Conservation (phyloP, 2,329 filamentous ascomycete species). For the Phoma sp. region DNA sequence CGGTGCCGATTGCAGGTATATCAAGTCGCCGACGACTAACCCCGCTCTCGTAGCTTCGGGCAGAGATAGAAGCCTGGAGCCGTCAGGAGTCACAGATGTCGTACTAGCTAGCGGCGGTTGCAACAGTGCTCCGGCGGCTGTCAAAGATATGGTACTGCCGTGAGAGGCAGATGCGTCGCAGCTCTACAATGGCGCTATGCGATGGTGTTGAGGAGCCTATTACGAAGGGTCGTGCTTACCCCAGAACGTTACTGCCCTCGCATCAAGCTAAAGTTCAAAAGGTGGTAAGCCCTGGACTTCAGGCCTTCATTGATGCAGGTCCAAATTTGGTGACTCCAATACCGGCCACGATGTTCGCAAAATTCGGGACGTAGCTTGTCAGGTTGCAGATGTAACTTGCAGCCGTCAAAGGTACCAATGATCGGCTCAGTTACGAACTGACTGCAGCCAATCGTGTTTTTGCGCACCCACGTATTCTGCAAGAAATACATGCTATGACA, state of each 20-base stretch:
- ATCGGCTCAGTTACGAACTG: background rate
- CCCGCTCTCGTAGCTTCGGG: slow-evolving; percentile 1
- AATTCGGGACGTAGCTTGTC: background rate
- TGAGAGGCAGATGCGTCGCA: background rate
- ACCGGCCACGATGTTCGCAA: background rate
- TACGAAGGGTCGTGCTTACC: background rate
- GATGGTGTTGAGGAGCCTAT: background rate
- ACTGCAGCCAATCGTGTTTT: background rate
- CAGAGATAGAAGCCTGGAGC: background rate
- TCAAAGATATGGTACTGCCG: too few species aligned
- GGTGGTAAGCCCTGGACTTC: too few species aligned
- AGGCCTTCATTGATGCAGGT: too few species aligned
- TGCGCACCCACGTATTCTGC: too few species aligned
- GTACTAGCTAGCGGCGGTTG: background rate
- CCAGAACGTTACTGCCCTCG: background rate
- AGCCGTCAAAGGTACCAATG: background rate
- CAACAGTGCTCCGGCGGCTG: background rate
- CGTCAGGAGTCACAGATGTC: background rate
- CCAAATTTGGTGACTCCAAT: too few species aligned
- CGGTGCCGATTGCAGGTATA: background rate
- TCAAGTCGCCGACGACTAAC: background rate
- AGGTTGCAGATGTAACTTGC: background rate
- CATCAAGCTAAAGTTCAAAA: too few species aligned
- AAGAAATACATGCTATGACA: too few species aligned
- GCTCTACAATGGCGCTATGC: background rate